A percentile compares a stretch with the other conserved stretches of the same genome.
Evolutionary conservation across 371 early-diverging fungal genomes (phyloP).

Genomic region (Mucor indicus): DNA sequence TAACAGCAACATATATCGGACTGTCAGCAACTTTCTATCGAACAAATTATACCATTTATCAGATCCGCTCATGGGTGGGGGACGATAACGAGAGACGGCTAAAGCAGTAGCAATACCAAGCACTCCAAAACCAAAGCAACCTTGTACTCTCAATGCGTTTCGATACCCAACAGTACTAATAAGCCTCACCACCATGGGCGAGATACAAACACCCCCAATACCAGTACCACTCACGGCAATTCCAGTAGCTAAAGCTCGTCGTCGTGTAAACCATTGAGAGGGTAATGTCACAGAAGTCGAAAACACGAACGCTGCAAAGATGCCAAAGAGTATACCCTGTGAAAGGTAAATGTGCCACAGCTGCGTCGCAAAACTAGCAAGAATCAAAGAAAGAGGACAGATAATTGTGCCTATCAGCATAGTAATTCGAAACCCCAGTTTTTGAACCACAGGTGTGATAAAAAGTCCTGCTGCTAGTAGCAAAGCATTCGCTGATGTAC

Average conservation of each 20-base stretch:
- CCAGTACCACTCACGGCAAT: constrained; percentile 75
- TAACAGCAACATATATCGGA: constrained; percentile 16
- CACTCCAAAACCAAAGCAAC: constrained; percentile 33
- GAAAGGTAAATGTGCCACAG: constrained; percentile 62
- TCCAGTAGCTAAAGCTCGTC: constrained; percentile 76
- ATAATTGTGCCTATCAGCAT: constrained; percentile 57
- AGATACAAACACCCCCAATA: constrained; percentile 66
- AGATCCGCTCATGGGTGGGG: constrained; percentile 11
- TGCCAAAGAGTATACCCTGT: constrained; percentile 62
- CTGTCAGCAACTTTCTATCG: constrained; percentile 16
- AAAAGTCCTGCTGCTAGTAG: constrained; percentile 54
- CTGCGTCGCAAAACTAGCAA: constrained; percentile 54
- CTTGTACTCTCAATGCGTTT: constrained; percentile 51
- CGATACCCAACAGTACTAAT: constrained; percentile 49
- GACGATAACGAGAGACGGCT: constrained; percentile 31
- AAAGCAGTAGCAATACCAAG: constrained; percentile 35
- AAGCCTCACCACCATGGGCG: constrained; percentile 54
- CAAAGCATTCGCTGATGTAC: constrained; percentile 47
- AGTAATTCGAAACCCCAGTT: constrained; percentile 55
- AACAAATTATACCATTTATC: constrained; percentile 21
- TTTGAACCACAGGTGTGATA: constrained; percentile 58
- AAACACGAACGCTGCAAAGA: constrained; percentile 55
- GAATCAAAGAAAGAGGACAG: constrained; percentile 50
- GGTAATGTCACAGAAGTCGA: constrained; percentile 64
- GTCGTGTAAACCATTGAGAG: constrained; percentile 71